Evolutionary conservation across 2,329 filamentous ascomycete genomes (phyloP), one percentile per base, ranked within the genome.

Genomic region (Ceratocystiopsis brevicomis): DNA sequence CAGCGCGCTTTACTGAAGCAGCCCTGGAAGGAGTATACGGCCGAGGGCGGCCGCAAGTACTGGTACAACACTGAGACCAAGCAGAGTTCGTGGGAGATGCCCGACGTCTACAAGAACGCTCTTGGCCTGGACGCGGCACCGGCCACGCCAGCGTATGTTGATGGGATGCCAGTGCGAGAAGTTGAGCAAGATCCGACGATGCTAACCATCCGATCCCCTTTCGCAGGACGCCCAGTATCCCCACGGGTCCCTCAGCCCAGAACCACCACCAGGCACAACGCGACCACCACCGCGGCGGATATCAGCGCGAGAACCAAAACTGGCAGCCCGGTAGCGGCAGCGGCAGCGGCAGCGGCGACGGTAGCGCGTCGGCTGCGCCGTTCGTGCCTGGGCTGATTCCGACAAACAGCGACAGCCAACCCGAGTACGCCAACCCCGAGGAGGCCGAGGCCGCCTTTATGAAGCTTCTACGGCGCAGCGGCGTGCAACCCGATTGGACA

Each of bases 21-120:
- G 52, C 82, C 83, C 50, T 98, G 87, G 86, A 90, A 88, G 56
- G 85, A 94, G 60, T 90, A 93, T 56, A 85, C 80, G 21, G 78
- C 83, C 18, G 77, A 86, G 48, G 82, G 84, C 50, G 90, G 88
- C 39, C 77, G 79, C 53, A 84, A 88, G 57, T 98, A 98, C 62
- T 98, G 86, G 82, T 88, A 87, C 60, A 90, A 98, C 60, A 82
- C 78, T 33, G 81, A 92, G 60, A 87, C 83, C 38, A 87, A 88
- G 61, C 73, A 86, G 63, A 96, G 86, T 59, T 85, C 82, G 32
- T 98, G 90, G 90, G 81, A 87, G 55, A 87, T 94, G 71, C 90
- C 90, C 44, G 81, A 85, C 44, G 75, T 65, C 49, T 87, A 87
- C 62, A 85, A 82, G 56, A 70, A 71, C 52, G 81, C 83, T 47